A percentile compares a stretch with the other conserved stretches of the same genome.
Evolutionary conservation across 768 basidiomycete species (phyloP).

Genomic region (Strobilomyces dryophilus): DNA sequence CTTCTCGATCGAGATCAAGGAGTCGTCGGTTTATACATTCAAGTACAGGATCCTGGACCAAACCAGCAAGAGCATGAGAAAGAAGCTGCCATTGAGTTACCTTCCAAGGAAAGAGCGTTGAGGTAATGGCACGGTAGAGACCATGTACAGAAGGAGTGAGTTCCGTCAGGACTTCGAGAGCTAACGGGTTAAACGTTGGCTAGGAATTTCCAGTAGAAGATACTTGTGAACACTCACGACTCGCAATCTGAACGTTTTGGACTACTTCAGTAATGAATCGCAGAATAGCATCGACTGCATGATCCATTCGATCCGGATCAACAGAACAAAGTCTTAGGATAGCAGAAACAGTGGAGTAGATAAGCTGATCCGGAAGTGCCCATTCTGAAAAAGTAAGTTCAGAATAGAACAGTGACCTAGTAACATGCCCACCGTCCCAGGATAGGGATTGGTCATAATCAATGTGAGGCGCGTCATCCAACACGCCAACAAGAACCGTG

Average conservation of each 20-base stretch:
- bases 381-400: conserved; percentile 53
- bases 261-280: conserved; percentile 57
- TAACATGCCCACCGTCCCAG: conserved; percentile 61
- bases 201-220: neutral
- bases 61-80: conserved; percentile 46
- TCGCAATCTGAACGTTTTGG: conserved; percentile 47
- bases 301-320: conserved; percentile 45
- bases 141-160: conserved; percentile 82
- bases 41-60: conserved; percentile 65
- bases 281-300: conserved; percentile 56
- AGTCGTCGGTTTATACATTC: conserved; percentile 71
- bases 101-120: conserved; percentile 73
- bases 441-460: conserved; percentile 76
- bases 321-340: conserved; percentile 60
- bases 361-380: conserved; percentile 83
- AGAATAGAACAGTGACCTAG: neutral
- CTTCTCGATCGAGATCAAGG: conserved; percentile 54
- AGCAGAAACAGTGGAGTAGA: conserved; percentile 74
- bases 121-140: conserved; percentile 79
- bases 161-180: conserved; percentile 68
- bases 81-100: conserved; percentile 59
- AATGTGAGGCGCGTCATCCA: conserved; percentile 67
- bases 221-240: conserved; percentile 40
- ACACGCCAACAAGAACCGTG: conserved; percentile 58
- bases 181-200: conserved; percentile 33